Base-by-base conservation (phyloP, 176 grass and related monocot genomes). In the Luzula sylvatica region DNA sequence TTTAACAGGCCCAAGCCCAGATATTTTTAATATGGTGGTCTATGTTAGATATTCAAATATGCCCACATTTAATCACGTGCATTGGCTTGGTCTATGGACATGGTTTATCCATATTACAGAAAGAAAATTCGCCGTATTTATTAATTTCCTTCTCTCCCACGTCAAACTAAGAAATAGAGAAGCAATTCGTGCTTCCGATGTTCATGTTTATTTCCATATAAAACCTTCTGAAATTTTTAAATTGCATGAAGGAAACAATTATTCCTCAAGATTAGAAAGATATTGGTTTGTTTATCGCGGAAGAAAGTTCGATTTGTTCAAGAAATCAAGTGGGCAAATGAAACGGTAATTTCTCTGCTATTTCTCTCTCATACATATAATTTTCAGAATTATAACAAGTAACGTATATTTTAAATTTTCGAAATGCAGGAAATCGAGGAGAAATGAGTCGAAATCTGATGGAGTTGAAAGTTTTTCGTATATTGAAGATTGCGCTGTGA, bases 401-500 rank as follows among this genome's bases (percentile, higher is more conserved):
- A n/a, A n/a, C n/a, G n/a, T n/a, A n/a, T 35, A 35, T 35, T 35
- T 35, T 35, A 35, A 4, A 35, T 35, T 35, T 35, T 29, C 15
- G 5, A 7, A 48, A 47, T 27, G 5, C 18, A 63, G 58, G 58
- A 63, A 44, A 5, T 16, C 21, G 19, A 47, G 27, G 42, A 17
- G 46, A 20, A 32, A 63, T 47, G 24, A 3, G 14, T 44, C n/a
- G 12, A 18, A 15, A 48, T 47, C 58, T 13, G 21, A 18, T 5
- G 42, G 28, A 29, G n/a, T 27, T 20, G 42, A 48, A 21, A 63
- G 28, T 1, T 3, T 63, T 48, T 63, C 58, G 19, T 21, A 32
- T 48, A 14, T 30, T 13, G 58, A 63, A 18, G 58, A 63, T 48
- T 24, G 15, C 18, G n/a, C 43, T 19, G 58, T 63, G 12, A 46